Evolutionary conservation across 352 stramenopile species (phyloP).

Genomic region (Pythium aphanidermatum): DNA sequence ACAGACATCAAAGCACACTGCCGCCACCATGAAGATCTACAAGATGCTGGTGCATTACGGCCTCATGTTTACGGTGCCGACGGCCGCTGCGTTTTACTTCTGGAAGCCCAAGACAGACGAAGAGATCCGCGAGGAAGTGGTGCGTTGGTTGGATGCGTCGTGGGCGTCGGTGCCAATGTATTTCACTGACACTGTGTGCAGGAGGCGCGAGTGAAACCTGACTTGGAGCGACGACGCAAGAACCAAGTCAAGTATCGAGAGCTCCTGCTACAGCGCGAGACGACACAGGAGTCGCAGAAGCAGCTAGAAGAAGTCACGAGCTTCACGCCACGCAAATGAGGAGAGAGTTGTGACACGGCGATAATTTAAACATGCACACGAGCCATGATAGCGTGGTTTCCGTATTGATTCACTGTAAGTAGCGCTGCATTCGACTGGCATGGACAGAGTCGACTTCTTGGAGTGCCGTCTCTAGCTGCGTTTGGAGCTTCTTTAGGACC

Average conservation of each 20-base stretch:
- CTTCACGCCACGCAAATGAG: conserved; percentile 28
- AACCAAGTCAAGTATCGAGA: conserved; percentile 72
- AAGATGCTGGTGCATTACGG: conserved; percentile 83
- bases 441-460: conserved; percentile 67
- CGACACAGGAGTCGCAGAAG: conserved; percentile 59
- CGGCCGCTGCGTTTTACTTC: conserved; percentile 53
- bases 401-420: no score
- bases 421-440: conserved; percentile 65
- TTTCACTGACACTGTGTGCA: no score
- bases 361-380: conserved; percentile 14
- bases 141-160: conserved; percentile 38
- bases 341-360: neutral
- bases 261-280: conserved; percentile 47
- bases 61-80: conserved; percentile 66
- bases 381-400: no score
- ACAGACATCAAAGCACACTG: no score
- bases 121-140: conserved; percentile 68
- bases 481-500: conserved; percentile 56
- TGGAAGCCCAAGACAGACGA: conserved; percentile 72
- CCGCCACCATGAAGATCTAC: conserved; percentile 58
- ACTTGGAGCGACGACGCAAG: conserved; percentile 50
- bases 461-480: conserved; percentile 56
- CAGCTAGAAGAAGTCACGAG: conserved; percentile 75
- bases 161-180: no score
- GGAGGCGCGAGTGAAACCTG: conserved; percentile 65